Evolutionary conservation across 371 early-diverging fungal species (phyloP).

Genomic region (Apophysomyces elegans): DNA sequence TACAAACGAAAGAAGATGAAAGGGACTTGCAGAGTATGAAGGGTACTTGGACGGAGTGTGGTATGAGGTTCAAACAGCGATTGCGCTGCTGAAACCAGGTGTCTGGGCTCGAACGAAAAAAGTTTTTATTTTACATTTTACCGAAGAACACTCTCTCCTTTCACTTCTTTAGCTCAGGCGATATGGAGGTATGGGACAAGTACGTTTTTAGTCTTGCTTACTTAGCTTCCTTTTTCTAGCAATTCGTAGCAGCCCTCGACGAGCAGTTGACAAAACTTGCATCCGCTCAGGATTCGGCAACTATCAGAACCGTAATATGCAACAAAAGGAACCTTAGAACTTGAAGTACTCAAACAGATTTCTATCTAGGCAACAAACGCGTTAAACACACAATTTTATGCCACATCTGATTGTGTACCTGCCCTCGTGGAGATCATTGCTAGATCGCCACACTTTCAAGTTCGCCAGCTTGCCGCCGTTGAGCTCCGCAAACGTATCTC

Average conservation of each 20-base stretch:
- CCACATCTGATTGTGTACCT: conserved; percentile 68
- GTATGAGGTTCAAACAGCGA: neutral
- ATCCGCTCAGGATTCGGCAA: conserved; percentile 52
- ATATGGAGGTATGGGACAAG: conserved; percentile 22
- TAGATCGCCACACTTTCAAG: conserved; percentile 59
- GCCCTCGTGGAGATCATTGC: conserved; percentile 71
- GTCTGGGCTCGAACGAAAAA: conserved; percentile 22
- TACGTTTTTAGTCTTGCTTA: neutral
- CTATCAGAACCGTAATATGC: conserved; percentile 47
- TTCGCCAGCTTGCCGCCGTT: conserved; percentile 89
- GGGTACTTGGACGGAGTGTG: too few species aligned
- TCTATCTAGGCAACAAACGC: conserved; percentile 62
- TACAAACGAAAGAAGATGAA: too few species aligned
- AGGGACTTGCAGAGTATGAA: too few species aligned
- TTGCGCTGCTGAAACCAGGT: neutral
- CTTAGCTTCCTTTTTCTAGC: conserved; percentile 22
- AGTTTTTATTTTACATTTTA: conserved; percentile 12
- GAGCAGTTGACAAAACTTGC: conserved; percentile 51
- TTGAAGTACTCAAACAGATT: neutral
- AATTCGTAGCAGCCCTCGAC: conserved; percentile 50
- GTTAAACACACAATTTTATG: conserved; percentile 73
- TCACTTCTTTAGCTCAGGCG: conserved; percentile 14
- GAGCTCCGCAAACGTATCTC: conserved; percentile 84
- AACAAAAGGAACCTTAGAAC: neutral
- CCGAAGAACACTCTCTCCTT: conserved; percentile 1